Evolutionary conservation across 371 early-diverging fungal species (phyloP), one percentile per base, ranked within the genome.

Genomic region (Mucor piriformis): DNA sequence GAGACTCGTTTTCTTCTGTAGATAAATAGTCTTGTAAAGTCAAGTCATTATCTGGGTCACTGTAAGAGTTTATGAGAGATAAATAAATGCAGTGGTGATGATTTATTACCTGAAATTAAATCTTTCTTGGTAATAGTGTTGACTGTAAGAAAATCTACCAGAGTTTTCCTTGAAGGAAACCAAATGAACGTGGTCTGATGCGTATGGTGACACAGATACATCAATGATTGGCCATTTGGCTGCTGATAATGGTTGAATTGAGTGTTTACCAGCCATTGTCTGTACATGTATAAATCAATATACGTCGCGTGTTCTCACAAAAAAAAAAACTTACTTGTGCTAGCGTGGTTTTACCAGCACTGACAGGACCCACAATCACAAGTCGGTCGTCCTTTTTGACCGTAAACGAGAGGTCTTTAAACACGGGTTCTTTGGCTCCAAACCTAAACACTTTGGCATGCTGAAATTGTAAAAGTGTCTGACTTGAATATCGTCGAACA

Each of bases 111-210:
- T 78, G 50, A 74, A 82, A 58, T 82, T 77, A 69, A 80, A 86
- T n/a, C 86, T 73, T 53, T 83, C 83, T 55, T 82, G 82, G 40
- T 82, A 77, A 56, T 81, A 78, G 54, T 80, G 81, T 1, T 77
- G 57, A n/a, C 60, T 61, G 47, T 82, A 86, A 13, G 66, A 66
- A 60, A 83, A 80, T 0, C 60, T 16, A 23, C 66, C 63, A 10
- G 79, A 74, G 8, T 80, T 65, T 49, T 83, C 83, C 35, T 66
- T 73, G 60, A 83, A 86, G 7, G 82, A 76, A 1, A 83, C 77
- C 20, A 78, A 60, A 15, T 70, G 68, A 37, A 82, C 70, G 47
- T 70, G 67, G 46, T 77, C 76, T 6, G 77, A 73, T 18, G 67
- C 61, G 59, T 69, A 75, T 15, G 70, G 66, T 12, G 77, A 71